A percentile compares a stretch with the other conserved stretches of the same genome.
phyloP scores from a whole-genome alignment of 495 filamentous ascomycete species.

The Podospora appendiculata region DNA sequence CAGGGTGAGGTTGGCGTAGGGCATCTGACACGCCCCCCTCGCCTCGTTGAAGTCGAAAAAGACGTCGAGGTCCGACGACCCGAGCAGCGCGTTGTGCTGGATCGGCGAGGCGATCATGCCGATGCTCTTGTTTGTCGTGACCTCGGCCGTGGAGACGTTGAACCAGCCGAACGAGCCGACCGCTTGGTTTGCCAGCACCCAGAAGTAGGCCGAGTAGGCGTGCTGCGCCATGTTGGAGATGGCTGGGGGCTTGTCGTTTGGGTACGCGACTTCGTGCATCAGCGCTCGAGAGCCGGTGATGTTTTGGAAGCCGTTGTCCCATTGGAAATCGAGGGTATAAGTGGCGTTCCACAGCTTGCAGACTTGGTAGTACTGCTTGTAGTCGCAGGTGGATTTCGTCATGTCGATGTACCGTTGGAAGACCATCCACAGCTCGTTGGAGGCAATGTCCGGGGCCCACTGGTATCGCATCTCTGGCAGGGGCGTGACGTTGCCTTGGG shows the following conservation, averaged over 20 bases:
- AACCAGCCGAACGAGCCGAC: constrained; percentile 4
- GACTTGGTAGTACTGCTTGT: background rate
- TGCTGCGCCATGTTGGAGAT: constrained; percentile 5
- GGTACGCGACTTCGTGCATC: background rate
- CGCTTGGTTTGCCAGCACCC: constrained; percentile 1
- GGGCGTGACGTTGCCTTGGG: background rate
- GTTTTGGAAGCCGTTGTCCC: constrained; percentile 1
- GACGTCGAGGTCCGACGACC: constrained; percentile 1
- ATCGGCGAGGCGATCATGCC: constrained; percentile 2
- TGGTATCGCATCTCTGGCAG: constrained; percentile 1
- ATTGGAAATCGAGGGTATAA: background rate
- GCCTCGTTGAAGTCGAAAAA: constrained; percentile 6
- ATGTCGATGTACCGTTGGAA: constrained; percentile 2
- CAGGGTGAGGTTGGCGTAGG: background rate
- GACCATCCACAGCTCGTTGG: constrained; percentile 1
- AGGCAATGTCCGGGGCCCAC: background rate
- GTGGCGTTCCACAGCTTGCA: constrained; percentile 3
- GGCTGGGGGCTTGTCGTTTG: background rate
- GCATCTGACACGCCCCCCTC: background rate
- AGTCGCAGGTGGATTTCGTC: background rate
- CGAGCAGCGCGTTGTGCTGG: constrained; percentile 4
- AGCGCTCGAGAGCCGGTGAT: background rate
- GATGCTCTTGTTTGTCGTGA: background rate
- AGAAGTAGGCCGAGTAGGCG: constrained; percentile 6
- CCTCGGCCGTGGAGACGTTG: background rate